Conservation (phyloP, 129 eudicot species). For the Mikania micrantha region DNA sequence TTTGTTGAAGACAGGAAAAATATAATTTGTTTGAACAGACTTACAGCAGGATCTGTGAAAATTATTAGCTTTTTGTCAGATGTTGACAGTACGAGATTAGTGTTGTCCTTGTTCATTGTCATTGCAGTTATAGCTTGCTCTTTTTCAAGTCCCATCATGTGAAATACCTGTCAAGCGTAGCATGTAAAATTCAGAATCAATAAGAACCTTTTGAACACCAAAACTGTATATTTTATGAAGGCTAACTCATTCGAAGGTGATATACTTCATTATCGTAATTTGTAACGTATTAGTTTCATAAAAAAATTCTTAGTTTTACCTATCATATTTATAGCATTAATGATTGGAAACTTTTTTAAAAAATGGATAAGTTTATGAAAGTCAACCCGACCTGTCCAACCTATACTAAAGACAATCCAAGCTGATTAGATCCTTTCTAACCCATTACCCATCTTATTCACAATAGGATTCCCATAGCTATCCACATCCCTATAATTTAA, state of each 20-base stretch:
- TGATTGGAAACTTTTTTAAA: background rate
- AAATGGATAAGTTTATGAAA: background rate
- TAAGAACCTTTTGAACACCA: background rate
- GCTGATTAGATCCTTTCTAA: background rate
- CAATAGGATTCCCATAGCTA: too few relatives aligned
- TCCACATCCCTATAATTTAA: too few relatives aligned
- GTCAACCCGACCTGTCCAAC: background rate
- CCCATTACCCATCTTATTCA: background rate
- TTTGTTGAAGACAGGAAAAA: background rate
- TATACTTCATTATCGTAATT: background rate
- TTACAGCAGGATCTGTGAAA: constrained; percentile 89
- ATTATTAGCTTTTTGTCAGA: constrained; percentile 64
- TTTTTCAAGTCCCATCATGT: constrained; percentile 44
- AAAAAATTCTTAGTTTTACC: background rate
- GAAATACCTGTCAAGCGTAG: constrained; percentile 49
- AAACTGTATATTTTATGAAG: background rate
- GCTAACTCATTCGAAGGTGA: background rate
- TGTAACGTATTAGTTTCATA: background rate
- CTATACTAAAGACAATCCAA: background rate
- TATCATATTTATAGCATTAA: background rate
- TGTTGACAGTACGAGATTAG: constrained; percentile 86
- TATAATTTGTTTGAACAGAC: constrained; percentile 41
- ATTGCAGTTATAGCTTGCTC: constrained; percentile 69
- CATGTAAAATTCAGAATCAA: background rate
- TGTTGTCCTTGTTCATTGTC: constrained; percentile 74